A percentile compares a stretch with the other conserved stretches of the same genome.
These are phyloP conservation scores for Yamadazyma kanchanaburiensis DNA, from an alignment of 1,139 yeast genomes.

Conservation along the genomic window DNA sequence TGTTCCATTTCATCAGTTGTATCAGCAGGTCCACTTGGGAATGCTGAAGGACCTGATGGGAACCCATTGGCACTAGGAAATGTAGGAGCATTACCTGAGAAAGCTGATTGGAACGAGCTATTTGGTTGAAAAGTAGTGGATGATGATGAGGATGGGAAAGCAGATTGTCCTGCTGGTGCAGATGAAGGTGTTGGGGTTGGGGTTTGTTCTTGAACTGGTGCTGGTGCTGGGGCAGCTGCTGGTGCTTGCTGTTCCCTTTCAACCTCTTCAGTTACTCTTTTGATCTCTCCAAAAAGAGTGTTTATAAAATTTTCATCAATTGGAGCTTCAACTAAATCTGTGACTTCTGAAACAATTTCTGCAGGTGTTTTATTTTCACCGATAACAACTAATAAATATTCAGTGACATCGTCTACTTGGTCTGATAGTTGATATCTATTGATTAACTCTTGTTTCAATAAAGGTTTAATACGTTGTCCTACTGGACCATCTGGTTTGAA, in stretches of 20 bases:
- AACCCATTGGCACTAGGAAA: too few relatives aligned
- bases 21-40: slow-evolving; percentile 5
- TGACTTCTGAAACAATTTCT: slow-evolving; percentile 64
- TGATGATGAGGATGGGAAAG: slow-evolving; percentile 2
- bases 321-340: slow-evolving; percentile 62
- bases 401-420: slow-evolving; percentile 78
- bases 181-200: slow-evolving; percentile 11
- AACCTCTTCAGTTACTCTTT: slow-evolving; percentile 25
- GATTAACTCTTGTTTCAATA: slow-evolving; percentile 35
- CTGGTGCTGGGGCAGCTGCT: too few relatives aligned
- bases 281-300: slow-evolving; percentile 55
- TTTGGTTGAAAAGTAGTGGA: background rate
- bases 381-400: slow-evolving; percentile 70
- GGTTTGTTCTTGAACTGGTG: slow-evolving; percentile 14
- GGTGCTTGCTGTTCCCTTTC: slow-evolving; percentile 14
- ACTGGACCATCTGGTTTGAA: slow-evolving; percentile 44
- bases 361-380: slow-evolving; percentile 65
- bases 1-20: slow-evolving; percentile 12
- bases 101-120: background rate
- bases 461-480: slow-evolving; percentile 34
- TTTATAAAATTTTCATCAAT: slow-evolving; percentile 49
- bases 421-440: slow-evolving; percentile 41
- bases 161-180: background rate
- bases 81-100: background rate
- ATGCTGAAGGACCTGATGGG: background rate